A percentile compares a stretch with the other conserved stretches of the same genome.
Evolutionary conservation across 768 basidiomycete genomes (phyloP).

Genomic region (Lactifluus subvellereus): DNA sequence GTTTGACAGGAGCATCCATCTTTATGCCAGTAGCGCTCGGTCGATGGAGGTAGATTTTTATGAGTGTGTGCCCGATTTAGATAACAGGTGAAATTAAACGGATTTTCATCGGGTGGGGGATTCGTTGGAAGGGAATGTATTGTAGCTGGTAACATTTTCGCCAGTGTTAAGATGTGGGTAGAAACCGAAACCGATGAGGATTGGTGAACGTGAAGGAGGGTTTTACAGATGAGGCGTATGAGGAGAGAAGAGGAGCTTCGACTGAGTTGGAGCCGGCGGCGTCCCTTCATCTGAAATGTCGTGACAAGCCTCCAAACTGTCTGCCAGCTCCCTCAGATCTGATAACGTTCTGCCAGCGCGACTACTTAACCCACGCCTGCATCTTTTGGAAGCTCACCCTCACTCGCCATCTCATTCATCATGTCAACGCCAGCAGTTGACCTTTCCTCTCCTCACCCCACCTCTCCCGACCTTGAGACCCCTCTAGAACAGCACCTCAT

Average conservation of each 20-base stretch:
- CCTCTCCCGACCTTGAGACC: conserved; percentile 28
- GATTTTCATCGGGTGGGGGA: neutral
- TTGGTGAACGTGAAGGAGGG: neutral
- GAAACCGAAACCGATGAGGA: neutral
- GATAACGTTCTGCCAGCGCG: conserved; percentile 15
- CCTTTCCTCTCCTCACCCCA: conserved; percentile 2
- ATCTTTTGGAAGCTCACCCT: neutral
- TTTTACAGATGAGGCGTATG: neutral
- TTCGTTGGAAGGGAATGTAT: neutral
- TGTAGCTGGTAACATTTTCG: neutral
- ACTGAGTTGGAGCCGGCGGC: no score
- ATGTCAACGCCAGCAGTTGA: conserved; percentile 4
- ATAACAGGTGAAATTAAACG: neutral
- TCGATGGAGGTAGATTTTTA: neutral
- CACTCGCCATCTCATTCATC: neutral
- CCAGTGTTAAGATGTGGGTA: neutral
- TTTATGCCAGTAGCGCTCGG: neutral
- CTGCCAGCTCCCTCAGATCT: conserved; percentile 1
- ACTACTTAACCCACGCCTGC: conserved; percentile 4
- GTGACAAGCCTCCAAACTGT: neutral
- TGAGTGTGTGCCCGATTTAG: conserved; percentile 14
- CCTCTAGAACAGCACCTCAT: conserved; percentile 68
- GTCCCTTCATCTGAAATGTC: neutral
- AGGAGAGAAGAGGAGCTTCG: no score
- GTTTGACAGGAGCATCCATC: neutral